phyloP scores from a whole-genome alignment of 1,139 yeast species.

The Saccharomycopsis hybrid region DNA sequence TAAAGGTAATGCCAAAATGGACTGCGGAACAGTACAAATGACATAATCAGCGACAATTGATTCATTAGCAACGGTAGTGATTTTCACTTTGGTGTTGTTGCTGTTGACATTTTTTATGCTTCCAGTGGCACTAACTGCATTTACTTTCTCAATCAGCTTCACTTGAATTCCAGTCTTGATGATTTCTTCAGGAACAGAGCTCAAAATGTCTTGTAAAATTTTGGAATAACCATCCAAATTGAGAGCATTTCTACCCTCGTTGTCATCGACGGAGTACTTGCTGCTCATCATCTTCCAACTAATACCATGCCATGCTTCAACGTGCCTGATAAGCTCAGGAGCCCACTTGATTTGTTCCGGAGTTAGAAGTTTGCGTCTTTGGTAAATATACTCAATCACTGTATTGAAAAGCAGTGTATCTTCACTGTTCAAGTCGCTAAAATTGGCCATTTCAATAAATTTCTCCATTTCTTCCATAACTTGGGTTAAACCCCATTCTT shows the following conservation, averaged over 20 bases:
- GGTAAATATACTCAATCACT: conserved; percentile 40
- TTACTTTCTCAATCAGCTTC: conserved; percentile 22
- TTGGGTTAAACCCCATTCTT: conserved; percentile 33
- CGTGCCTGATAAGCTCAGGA: conserved; percentile 45
- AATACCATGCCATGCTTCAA: conserved; percentile 77
- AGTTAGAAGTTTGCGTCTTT: conserved; percentile 43
- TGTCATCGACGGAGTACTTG: conserved; percentile 57
- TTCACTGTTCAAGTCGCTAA: conserved; percentile 36
- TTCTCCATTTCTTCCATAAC: conserved; percentile 55
- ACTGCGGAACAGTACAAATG: conserved; percentile 72
- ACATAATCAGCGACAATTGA: conserved; percentile 41
- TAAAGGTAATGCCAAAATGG: conserved; percentile 42
- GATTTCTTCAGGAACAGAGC: conserved; percentile 34
- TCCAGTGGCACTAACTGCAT: too few species aligned
- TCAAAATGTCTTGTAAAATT: conserved; percentile 41
- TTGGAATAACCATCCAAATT: conserved; percentile 54
- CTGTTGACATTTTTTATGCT: too few species aligned
- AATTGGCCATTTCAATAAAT: conserved; percentile 50
- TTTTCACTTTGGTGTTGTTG: conserved; percentile 25
- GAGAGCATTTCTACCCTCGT: conserved; percentile 69
- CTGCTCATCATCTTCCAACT: conserved; percentile 63
- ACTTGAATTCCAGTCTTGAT: conserved; percentile 46
- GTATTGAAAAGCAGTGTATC: conserved; percentile 49
- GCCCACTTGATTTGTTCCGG: conserved; percentile 45
- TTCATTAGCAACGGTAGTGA: conserved; percentile 25